Base-by-base conservation (phyloP, 2,329 filamentous ascomycete species). In the Aspergillus fumigatus region DNA sequence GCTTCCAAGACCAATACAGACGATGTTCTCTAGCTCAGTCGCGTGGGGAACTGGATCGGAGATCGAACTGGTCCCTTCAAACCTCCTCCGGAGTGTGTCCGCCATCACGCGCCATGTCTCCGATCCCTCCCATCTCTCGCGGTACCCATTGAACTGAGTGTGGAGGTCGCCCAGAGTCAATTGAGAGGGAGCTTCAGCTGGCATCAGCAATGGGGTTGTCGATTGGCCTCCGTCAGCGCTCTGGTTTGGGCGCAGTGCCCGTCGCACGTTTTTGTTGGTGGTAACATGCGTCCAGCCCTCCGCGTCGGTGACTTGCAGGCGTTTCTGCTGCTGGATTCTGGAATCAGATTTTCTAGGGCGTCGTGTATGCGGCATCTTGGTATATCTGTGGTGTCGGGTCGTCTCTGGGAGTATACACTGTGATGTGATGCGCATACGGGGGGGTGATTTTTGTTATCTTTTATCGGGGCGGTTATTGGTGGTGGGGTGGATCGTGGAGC, bases 221-320 rank as follows among this genome's bases (percentile, higher is more conserved):
- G 49, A 49, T n/a, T 29, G 48, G 48, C 26, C 51, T 45, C 51
- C 32, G 43, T 52, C 17, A 17, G 43, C n/a, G 38, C 19, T 57
- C 41, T 48, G 43, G 58, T 25, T 54, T 23, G 58, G 45, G 56
- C 61, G 65, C 29, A 64, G 48, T 38, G 61, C 61, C 35, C 69
- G 69, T 50, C 66, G 65, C 45, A 65, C 68, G 51, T 67, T 68
- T 52, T 55, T 59, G 56, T 54, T 63, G 35, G 65, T 74, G 21
- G 72, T 71, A 58, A 78, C 68, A 60, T 77, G 75, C 25, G 76
- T 77, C 76, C 76, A 78, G 66, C 76, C 75, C 50, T 74, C 66
- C 23, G 67, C 55, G 61, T 74, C 74, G 52, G 70, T 72, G 53
- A 77, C 59, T 66, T 74, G 59, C 47, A 71, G 62, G 40, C 72